These are phyloP conservation scores for Rhododendron mucronatum DNA, from an alignment of 148 eudicot genomes.

Conservation along the genomic window DNA sequence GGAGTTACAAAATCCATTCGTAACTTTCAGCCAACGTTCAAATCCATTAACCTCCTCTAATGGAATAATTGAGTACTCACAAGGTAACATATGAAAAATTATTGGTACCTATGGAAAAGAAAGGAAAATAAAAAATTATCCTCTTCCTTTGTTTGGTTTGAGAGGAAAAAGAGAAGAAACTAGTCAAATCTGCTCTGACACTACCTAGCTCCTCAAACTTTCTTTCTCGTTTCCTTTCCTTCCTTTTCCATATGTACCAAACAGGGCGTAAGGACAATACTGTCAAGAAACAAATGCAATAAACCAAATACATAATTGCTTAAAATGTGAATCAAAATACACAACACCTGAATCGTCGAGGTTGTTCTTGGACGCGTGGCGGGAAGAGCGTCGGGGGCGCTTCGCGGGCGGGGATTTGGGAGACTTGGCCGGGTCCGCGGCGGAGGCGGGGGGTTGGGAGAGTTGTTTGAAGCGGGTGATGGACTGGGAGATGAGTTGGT, in stretches of 20 bases:
- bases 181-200: too few species aligned
- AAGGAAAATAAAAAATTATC: too few species aligned
- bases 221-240: not conserved
- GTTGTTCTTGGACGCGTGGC: constrained; percentile 13
- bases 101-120: not conserved
- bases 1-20: not conserved
- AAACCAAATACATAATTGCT: not conserved
- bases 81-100: too few species aligned
- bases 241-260: too few species aligned
- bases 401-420: constrained; percentile 19
- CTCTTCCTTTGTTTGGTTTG: not conserved
- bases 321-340: not conserved
- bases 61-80: not conserved
- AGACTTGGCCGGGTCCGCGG: constrained; percentile 23
- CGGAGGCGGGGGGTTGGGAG: constrained; percentile 26
- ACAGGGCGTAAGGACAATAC: not conserved
- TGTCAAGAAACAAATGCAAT: not conserved
- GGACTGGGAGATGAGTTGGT: constrained; percentile 37
- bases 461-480: constrained; percentile 43
- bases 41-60: not conserved
- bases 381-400: constrained; percentile 40
- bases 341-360: constrained; percentile 2
- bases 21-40: not conserved
- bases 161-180: too few species aligned
- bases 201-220: too few species aligned